Evolutionary conservation across 2,329 filamentous ascomycete genomes (phyloP).

Genomic region (Monilinia aucupariae): DNA sequence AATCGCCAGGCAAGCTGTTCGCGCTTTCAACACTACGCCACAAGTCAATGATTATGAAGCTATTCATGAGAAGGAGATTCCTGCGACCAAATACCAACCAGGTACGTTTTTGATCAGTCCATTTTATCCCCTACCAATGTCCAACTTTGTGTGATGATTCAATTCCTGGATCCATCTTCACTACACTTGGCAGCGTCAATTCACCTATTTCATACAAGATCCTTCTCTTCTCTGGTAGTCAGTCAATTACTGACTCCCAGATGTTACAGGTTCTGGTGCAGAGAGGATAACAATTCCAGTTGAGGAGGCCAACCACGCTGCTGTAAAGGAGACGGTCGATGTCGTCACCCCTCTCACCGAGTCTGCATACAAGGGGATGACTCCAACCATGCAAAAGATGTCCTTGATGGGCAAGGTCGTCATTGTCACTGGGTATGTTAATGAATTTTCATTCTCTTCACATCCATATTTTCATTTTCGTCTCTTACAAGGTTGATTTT

Average conservation of each 20-base stretch:
- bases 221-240: neutral
- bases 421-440: constrained; percentile 62
- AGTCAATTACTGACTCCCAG: neutral
- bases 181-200: neutral
- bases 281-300: constrained; percentile 29
- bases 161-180: neutral
- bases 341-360: constrained; percentile 44
- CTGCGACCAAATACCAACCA: constrained; percentile 14
- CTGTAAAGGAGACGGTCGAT: constrained; percentile 16
- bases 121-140: neutral
- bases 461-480: neutral
- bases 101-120: neutral
- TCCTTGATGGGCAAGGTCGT: constrained; percentile 65
- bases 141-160: neutral
- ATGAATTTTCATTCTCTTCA: constrained; percentile 15
- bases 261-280: constrained; percentile 13
- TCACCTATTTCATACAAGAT: neutral
- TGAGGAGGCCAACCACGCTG: constrained; percentile 19
- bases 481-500: neutral
- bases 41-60: constrained; percentile 27
- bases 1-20: constrained; percentile 21
- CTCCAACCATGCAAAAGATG: constrained; percentile 64
- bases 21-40: constrained; percentile 25
- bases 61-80: constrained; percentile 32
- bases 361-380: constrained; percentile 51